A percentile compares a stretch with the other conserved stretches of the same genome.
phyloP scores from a whole-genome alignment of 371 early-diverging fungal genomes.

The Smittium culicis region DNA sequence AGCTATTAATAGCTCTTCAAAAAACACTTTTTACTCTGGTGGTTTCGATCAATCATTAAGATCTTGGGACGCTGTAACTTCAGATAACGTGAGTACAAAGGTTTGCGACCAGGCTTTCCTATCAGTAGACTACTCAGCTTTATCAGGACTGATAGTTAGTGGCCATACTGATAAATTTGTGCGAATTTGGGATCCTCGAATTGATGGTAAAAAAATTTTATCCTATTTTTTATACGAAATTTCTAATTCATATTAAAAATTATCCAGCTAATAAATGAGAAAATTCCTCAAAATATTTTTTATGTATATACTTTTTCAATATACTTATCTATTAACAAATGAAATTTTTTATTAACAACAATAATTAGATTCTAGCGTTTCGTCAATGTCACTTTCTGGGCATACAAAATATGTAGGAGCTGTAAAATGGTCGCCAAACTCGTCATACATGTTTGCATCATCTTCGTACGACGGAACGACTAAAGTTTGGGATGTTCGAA shows the following conservation, averaged over 20 bases:
- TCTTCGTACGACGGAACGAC: constrained; percentile 77
- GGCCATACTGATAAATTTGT: no score
- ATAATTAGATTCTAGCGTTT: constrained; percentile 57
- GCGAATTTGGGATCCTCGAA: no score
- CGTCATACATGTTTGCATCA: constrained; percentile 55
- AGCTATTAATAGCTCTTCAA: constrained; percentile 41
- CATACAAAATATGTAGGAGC: constrained; percentile 71
- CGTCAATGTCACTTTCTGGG: constrained; percentile 58
- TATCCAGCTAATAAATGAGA: no score
- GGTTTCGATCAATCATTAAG: constrained; percentile 89
- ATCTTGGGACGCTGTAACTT: constrained; percentile 70
- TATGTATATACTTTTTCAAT: no score
- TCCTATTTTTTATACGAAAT: no score
- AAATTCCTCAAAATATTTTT: no score
- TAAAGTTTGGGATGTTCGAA: constrained; percentile 88
- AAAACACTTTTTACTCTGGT: constrained; percentile 53
- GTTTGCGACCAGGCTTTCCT: constrained; percentile 77
- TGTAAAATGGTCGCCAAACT: constrained; percentile 72
- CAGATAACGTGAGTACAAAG: constrained; percentile 58
- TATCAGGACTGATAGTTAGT: constrained; percentile 59
- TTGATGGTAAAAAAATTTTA: no score
- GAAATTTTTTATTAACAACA: no score
- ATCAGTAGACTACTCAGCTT: constrained; percentile 52
- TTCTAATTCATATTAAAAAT: no score
- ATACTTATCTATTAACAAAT: no score